Evolutionary conservation across 768 basidiomycete genomes (phyloP), one percentile per base, ranked within the genome.

Genomic region (Russula foetens): DNA sequence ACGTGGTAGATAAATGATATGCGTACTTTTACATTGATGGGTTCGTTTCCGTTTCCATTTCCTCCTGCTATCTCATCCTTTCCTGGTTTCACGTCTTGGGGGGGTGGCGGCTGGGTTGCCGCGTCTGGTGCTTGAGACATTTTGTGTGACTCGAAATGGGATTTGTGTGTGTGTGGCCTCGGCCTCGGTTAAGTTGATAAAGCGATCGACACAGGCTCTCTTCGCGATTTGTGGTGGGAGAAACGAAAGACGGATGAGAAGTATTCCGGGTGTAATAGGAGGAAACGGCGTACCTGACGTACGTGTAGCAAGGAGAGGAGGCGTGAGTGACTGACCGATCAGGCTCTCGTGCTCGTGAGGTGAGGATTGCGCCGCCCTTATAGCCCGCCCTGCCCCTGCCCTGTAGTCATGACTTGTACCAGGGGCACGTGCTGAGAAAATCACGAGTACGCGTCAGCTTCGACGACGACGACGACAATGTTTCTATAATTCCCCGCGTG

Each of bases 1-100:
- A 0, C 17, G 11, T 21, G 56, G 12, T 23, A n/a, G 6, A 50
- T 50, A 6, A 21, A 15, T 24, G 12, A 39, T 17, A 56, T 35
- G 67, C 79, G 51, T 62, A 88, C 89, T 81, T 88, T 90, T 72
- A 91, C 83, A 69, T 89, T 90, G 70, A 91, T 90, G 35, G 88
- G 81, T 21, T 29, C 0, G 39, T 19, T 41, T 2, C 19, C 39
- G 5, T 1, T 17, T 6, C 17, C 39, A 14, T 80, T 74, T 65
- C n/a, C n/a, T n/a, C n/a, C n/a, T n/a, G n/a, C n/a, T n/a, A n/a
- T n/a, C n/a, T n/a, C n/a, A n/a, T 83, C 82, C 63, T 84, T 82
- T 71, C 83, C 85, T 24, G 71, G 33, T 71, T 67, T 67, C 33
- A 79, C 71, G 1, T 60, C 49, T 21, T n/a, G n/a, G n/a, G n/a